Conservation (phyloP, 441 rosid genomes). For the Metrosideros polymorpha region DNA sequence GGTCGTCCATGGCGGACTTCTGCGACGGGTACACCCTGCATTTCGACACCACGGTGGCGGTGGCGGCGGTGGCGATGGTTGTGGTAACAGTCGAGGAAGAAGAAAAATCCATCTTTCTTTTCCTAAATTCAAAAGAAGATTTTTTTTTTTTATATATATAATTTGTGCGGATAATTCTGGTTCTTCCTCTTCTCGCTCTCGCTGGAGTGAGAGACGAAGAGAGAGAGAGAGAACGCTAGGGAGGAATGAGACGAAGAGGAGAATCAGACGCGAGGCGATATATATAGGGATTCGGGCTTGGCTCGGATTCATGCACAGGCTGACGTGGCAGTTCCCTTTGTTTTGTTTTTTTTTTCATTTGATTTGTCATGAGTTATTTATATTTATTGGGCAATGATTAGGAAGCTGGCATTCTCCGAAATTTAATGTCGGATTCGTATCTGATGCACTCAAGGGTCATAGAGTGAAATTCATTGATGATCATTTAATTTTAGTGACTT, state of each 20-base stretch:
- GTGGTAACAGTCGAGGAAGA: neutral
- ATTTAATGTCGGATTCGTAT: neutral
- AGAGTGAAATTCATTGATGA: neutral
- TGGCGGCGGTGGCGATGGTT: neutral
- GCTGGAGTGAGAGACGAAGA: neutral
- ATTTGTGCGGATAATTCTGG: neutral
- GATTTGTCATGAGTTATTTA: neutral
- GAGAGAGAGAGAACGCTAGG: neutral
- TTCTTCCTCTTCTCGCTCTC: neutral
- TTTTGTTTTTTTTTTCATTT: neutral
- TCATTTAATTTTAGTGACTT: neutral
- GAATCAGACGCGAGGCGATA: neutral
- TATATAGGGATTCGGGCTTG: neutral
- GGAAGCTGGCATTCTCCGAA: neutral
- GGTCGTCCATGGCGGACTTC: constrained; percentile 3
- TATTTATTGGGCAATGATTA: neutral
- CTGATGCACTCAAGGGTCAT: neutral
- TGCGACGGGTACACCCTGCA: constrained; percentile 3
- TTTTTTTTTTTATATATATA: neutral
- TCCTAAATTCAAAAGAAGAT: neutral
- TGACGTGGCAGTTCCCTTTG: neutral
- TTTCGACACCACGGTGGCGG: constrained; percentile 1
- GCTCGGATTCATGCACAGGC: neutral
- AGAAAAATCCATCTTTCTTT: neutral
- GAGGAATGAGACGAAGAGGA: neutral